phyloP scores from a whole-genome alignment of 306 rosid species.

The Fragaria nilgerrensis region DNA sequence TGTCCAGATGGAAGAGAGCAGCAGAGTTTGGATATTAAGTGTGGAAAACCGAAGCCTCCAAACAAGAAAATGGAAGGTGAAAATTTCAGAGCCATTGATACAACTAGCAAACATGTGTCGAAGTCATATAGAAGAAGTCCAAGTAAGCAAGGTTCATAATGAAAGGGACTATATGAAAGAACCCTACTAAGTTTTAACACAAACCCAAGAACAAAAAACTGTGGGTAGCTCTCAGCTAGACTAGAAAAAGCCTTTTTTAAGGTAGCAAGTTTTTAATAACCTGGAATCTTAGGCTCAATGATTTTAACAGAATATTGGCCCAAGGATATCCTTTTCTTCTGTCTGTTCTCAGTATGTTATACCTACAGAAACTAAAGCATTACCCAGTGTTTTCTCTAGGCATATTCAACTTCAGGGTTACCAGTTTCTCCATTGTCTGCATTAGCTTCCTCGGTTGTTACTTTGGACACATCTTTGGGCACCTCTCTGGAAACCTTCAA shows the following conservation, averaged over 20 bases:
- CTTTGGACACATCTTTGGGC: constrained; percentile 4
- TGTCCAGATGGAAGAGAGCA: background rate
- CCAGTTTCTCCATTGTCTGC: constrained; percentile 13
- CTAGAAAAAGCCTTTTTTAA: background rate
- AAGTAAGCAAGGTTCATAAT: background rate
- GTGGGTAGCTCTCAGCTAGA: background rate
- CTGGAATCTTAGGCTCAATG: background rate
- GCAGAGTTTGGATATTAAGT: background rate
- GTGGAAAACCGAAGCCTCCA: background rate
- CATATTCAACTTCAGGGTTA: background rate
- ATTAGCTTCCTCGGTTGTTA: background rate
- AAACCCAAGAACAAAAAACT: background rate
- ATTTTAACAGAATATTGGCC: background rate
- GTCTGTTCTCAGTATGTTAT: background rate
- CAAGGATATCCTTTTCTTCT: background rate
- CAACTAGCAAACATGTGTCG: background rate
- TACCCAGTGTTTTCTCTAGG: constrained; percentile 1
- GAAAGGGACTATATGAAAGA: background rate
- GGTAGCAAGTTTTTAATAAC: background rate
- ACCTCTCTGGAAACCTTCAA: constrained; percentile 42
- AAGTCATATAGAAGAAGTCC: background rate
- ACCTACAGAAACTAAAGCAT: background rate
- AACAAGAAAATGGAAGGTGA: background rate
- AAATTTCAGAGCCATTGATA: background rate
- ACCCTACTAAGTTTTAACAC: background rate